Percentiles rank a stretch among this genome's conserved stretches.
These are phyloP conservation scores for Pichia rugopelliculosa DNA, from an alignment of 805 yeast species.

Conservation along the genomic window DNA sequence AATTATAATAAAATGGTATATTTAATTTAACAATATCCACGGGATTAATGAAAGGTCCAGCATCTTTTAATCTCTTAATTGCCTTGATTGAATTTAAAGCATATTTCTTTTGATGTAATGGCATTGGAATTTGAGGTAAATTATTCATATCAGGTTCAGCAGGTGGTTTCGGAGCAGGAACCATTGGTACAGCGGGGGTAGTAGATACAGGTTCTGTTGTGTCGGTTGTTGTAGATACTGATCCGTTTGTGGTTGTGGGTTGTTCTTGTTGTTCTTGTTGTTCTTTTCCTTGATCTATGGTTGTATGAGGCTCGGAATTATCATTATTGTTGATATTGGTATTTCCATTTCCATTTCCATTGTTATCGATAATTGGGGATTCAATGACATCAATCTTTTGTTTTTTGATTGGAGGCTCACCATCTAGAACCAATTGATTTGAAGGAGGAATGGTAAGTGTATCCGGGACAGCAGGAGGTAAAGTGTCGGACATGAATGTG, in stretches of 20 bases:
- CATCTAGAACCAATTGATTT: not conserved
- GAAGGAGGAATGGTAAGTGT: not conserved
- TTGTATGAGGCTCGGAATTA: not conserved
- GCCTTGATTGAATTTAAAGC: conserved; percentile 76
- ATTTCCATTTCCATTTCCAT: not conserved
- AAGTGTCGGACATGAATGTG: not conserved
- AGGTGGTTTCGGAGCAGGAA: conserved; percentile 72
- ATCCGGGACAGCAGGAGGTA: not conserved
- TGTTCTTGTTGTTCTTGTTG: not conserved
- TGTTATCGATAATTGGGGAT: no score
- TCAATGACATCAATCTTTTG: not conserved
- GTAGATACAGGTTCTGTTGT: not conserved
- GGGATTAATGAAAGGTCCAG: conserved; percentile 81
- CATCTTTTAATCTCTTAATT: conserved; percentile 84
- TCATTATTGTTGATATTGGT: not conserved
- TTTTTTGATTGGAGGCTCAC: not conserved
- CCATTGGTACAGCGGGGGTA: conserved; percentile 23
- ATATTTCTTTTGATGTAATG: conserved; percentile 77
- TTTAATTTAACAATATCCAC: conserved; percentile 85
- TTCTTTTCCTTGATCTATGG: not conserved
- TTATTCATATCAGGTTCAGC: conserved; percentile 66
- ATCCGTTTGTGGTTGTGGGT: not conserved
- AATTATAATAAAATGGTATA: conserved; percentile 84
- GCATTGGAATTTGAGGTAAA: conserved; percentile 60
- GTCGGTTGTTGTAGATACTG: not conserved